Percentiles rank a stretch among this genome's conserved stretches.
Conservation (phyloP, 495 filamentous ascomycete species). For the Penicillium lagena region DNA sequence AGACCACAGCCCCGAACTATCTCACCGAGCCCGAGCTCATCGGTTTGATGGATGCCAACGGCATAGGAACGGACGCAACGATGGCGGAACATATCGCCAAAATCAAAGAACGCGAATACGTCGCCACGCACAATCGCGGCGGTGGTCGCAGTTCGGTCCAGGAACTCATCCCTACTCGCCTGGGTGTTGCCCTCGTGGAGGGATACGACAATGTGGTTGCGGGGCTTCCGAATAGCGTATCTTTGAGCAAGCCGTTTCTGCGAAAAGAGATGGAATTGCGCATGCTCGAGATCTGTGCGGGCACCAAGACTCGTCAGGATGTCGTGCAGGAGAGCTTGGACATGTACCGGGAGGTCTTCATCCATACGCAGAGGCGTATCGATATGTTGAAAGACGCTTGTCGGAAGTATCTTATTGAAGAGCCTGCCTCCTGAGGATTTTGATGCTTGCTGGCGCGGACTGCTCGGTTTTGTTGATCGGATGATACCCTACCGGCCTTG, state of each 20-base stretch:
- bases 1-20: constrained; percentile 77
- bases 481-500: no score
- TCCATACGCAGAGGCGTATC: constrained; percentile 66
- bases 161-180: constrained; percentile 84
- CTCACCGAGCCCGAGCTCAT: constrained; percentile 97
- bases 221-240: constrained; percentile 67
- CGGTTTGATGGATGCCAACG: constrained; percentile 95
- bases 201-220: constrained; percentile 79
- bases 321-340: constrained; percentile 75
- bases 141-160: constrained; percentile 53
- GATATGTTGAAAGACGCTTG: constrained; percentile 61
- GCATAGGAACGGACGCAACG: constrained; percentile 95
- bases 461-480: no score
- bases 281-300: constrained; percentile 93
- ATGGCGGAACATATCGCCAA: constrained; percentile 99
- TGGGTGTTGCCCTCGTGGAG: constrained; percentile 85
- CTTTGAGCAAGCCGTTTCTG: constrained; percentile 92
- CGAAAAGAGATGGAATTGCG: constrained; percentile 95
- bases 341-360: constrained; percentile 79
- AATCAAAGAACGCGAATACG: constrained; percentile 85
- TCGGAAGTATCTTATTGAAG: constrained; percentile 42
- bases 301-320: constrained; percentile 61
- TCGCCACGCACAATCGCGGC: constrained; percentile 54
- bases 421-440: constrained; percentile 7
- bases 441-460: no score